phyloP scores from a whole-genome alignment of 192 early-diverging fungal species.

The Linnemannia zychae region DNA sequence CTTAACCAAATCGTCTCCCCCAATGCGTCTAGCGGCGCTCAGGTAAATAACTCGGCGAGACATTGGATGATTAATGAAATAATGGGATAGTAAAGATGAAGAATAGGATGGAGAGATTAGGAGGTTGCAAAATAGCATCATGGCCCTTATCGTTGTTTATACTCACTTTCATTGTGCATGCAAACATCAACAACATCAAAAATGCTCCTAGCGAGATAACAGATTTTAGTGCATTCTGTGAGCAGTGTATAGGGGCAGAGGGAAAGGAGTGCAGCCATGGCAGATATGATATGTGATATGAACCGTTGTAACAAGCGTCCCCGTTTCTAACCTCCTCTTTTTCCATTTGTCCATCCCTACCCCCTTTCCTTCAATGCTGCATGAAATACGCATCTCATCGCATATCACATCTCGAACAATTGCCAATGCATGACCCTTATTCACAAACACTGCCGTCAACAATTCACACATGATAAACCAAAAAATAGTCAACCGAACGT shows the following conservation, averaged over 20 bases:
- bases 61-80: background rate
- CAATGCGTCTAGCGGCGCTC: background rate
- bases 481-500: slow-evolving; percentile 22
- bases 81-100: background rate
- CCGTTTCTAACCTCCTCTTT: background rate
- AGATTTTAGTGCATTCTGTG: background rate
- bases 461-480: background rate
- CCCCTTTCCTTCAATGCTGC: background rate
- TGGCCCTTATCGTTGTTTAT: slow-evolving; percentile 1
- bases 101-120: background rate
- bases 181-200: background rate
- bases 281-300: background rate
- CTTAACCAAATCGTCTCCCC: slow-evolving; percentile 45
- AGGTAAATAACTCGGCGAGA: slow-evolving; percentile 23
- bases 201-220: background rate
- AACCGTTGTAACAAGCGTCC: background rate
- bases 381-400: background rate
- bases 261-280: background rate
- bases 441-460: background rate
- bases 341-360: background rate
- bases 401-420: background rate
- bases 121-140: background rate
- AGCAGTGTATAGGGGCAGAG: background rate
- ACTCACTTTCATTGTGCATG: background rate
- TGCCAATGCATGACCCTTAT: background rate